Conservation (phyloP, 805 yeast species). For the Yarrowia divulgata region DNA sequence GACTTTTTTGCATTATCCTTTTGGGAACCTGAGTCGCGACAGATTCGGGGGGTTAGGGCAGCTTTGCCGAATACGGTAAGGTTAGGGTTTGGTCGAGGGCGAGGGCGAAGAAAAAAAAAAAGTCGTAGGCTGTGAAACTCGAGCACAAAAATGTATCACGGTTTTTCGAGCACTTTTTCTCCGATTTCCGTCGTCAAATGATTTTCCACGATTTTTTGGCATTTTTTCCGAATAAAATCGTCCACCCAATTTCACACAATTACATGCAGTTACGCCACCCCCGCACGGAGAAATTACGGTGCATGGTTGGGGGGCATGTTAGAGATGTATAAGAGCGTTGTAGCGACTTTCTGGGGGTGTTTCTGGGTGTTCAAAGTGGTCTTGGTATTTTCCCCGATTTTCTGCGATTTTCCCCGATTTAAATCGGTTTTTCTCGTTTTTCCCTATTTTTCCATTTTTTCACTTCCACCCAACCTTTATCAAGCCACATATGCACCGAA, state of each 20-base stretch:
- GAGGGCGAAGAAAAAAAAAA: not conserved
- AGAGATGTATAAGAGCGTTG: not conserved
- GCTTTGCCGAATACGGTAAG: slow-evolving; percentile 23
- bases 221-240: not conserved
- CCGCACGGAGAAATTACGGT: slow-evolving; percentile 31
- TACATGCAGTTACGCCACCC: slow-evolving; percentile 13
- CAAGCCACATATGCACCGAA: not conserved
- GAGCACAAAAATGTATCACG: too few relatives aligned
- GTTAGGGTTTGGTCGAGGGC: slow-evolving; percentile 10
- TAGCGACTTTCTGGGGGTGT: too few relatives aligned
- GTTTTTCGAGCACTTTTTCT: too few relatives aligned
- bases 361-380: not conserved
- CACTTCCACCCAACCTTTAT: not conserved
- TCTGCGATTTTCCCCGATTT: not conserved
- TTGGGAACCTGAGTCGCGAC: slow-evolving; percentile 35
- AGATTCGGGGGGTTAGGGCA: slow-evolving; percentile 20
- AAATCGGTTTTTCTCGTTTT: not conserved
- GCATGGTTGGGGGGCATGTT: too few relatives aligned
- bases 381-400: not conserved
- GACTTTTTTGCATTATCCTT: slow-evolving; percentile 12
- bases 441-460: not conserved
- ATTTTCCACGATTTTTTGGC: not conserved
- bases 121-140: too few relatives aligned
- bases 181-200: not conserved
- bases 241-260: not conserved